Evolutionary conservation across 148 eudicot genomes (phyloP), one percentile per base, ranked within the genome.

Genomic region (Rhododendron ferrugineum): DNA sequence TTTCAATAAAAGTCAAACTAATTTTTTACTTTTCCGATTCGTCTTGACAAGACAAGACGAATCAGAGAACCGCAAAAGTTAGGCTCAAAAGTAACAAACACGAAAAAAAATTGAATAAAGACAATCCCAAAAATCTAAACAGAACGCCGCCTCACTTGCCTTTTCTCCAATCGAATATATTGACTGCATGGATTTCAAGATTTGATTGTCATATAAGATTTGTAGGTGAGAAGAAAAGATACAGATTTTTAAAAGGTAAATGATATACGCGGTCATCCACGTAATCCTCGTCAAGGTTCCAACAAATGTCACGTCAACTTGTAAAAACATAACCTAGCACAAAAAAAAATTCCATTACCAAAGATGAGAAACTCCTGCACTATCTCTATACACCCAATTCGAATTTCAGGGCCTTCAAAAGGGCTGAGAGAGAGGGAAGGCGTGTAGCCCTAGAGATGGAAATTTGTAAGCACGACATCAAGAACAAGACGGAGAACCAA

Each of bases 361-460:
- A 32, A 40, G n/a, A 68, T 46, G 74, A 46, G 62, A 70, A 83
- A 82, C 50, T 83, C 62, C 78, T 83, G 58, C 15, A 60, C 60
- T 44, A 83, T 46, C 42, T 28, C 85, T 83, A 72, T 70, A 83
- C 85, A 72, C 34, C 44, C 26, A 70, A 70, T 26, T 20, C 23
- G 18, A 66, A 42, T 42, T n/a, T 42, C 84, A 30, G 78, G 78
- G 78, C 78, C 42, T 70, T 70, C 18, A 49, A 70, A 70, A 83
- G 40, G 30, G 84, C 37, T 30, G 37, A 30, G 6, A 42, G 84
- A 82, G 46, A n/a, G n/a, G n/a, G 77, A 66, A 68, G 58, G 74
- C 3, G 52, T 52, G 18, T 70, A 15, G 11, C 72, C 84, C 84
- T 66, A 70, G 46, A 28, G 28, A 32, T 1, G 0, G 22, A 49